These are phyloP conservation scores for Chamaecrista fasciculata DNA, from an alignment of 306 rosid genomes.

Conservation along the genomic window DNA sequence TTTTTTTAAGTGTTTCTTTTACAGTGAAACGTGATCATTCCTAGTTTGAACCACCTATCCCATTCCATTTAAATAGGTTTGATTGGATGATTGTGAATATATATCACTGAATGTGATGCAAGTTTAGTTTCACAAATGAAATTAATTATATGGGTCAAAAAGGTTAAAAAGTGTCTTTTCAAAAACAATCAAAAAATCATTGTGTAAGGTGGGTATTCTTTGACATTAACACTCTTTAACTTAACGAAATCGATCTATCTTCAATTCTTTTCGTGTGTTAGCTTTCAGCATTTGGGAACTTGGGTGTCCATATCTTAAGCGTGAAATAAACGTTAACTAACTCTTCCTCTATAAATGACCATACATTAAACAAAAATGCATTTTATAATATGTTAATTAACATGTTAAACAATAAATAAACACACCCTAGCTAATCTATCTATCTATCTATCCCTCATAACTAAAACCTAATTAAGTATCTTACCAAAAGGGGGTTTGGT, in stretches of 20 bases:
- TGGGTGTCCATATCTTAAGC: slow-evolving; percentile 32
- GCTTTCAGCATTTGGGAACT: slow-evolving; percentile 27
- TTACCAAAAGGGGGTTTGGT: slow-evolving; percentile 25
- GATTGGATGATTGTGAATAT: slow-evolving; percentile 8
- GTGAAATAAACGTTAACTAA: slow-evolving; percentile 30
- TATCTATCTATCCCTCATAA: not conserved
- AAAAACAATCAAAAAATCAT: slow-evolving; percentile 30
- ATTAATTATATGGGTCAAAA: slow-evolving; percentile 1
- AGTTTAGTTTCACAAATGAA: slow-evolving; percentile 16
- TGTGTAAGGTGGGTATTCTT: slow-evolving; percentile 24
- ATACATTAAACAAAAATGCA: slow-evolving; percentile 8
- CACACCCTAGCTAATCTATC: not conserved
- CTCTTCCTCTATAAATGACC: slow-evolving; percentile 13
- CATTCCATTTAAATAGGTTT: not conserved
- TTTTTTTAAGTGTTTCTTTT: not conserved
- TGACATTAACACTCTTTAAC: slow-evolving; percentile 30
- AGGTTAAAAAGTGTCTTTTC: slow-evolving; percentile 22
- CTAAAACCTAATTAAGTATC: slow-evolving; percentile 16
- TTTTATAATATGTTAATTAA: not conserved
- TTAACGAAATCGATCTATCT: slow-evolving; percentile 12
- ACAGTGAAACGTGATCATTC: not conserved
- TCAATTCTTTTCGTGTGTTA: slow-evolving; percentile 14
- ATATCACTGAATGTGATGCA: not conserved
- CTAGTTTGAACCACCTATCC: slow-evolving; percentile 5
- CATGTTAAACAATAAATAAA: not conserved